Conservation (phyloP, 2,329 filamentous ascomycete genomes). For the Coniella lustricola region DNA sequence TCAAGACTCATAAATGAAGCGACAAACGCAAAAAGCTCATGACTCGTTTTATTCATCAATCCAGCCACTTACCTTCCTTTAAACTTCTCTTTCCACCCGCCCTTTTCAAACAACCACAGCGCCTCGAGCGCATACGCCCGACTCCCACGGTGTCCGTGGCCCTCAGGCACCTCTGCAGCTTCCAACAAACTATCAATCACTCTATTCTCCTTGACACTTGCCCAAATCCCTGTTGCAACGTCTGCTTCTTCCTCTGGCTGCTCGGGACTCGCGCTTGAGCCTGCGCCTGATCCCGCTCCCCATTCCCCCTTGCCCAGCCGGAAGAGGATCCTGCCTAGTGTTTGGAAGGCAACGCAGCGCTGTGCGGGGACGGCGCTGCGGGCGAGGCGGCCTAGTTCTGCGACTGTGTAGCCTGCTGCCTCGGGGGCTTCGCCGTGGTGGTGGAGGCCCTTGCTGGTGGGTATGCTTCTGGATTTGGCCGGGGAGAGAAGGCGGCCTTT, state of each 20-base stretch:
- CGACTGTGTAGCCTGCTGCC: slow-evolving; percentile 88
- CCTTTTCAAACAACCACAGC: slow-evolving; percentile 73
- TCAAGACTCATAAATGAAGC: too few species aligned
- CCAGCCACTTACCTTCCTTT: slow-evolving; percentile 35
- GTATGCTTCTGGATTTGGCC: slow-evolving; percentile 63
- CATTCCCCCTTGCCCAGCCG: slow-evolving; percentile 68
- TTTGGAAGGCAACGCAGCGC: slow-evolving; percentile 86
- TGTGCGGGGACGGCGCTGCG: slow-evolving; percentile 80
- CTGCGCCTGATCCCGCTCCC: too few species aligned
- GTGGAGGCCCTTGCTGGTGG: slow-evolving; percentile 74
- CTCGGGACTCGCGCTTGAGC: too few species aligned
- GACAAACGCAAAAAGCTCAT: too few species aligned
- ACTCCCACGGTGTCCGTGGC: slow-evolving; percentile 68
- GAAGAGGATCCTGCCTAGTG: slow-evolving; percentile 77
- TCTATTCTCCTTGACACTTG: slow-evolving; percentile 65
- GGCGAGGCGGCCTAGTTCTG: slow-evolving; percentile 73
- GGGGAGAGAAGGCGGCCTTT: slow-evolving; percentile 74
- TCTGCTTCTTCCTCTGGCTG: too few species aligned
- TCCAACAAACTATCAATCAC: slow-evolving; percentile 71
- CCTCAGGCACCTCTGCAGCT: slow-evolving; percentile 60
- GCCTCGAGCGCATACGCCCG: slow-evolving; percentile 82
- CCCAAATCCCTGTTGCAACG: slow-evolving; percentile 77
- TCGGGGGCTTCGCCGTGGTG: slow-evolving; percentile 91
- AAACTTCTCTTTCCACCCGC: slow-evolving; percentile 60
- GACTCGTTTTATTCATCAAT: too few species aligned